Evolutionary conservation across 2,329 filamentous ascomycete genomes (phyloP).

Genomic region (Penicillium sp.): DNA sequence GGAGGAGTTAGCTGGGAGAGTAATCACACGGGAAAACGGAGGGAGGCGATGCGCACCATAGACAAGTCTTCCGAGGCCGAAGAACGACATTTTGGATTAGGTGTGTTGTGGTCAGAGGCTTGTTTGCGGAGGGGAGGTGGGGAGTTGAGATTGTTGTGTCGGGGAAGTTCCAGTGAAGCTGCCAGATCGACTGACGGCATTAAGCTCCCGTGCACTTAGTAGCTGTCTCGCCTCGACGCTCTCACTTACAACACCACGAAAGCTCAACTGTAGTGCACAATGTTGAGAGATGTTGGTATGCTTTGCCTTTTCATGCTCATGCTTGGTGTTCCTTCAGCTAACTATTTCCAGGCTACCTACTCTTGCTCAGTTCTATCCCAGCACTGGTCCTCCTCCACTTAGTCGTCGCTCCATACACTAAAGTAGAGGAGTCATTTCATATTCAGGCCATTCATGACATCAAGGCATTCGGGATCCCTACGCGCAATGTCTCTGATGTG

Average conservation of each 20-base stretch:
- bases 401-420: conserved; percentile 81
- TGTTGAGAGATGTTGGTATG: conserved; percentile 32
- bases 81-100: conserved; percentile 67
- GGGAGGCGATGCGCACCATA: conserved; percentile 60
- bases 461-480: conserved; percentile 76
- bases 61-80: conserved; percentile 71
- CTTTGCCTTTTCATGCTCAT: neutral
- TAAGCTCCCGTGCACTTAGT: neutral
- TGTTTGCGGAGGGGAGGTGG: neutral
- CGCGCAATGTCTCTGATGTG: conserved; percentile 56
- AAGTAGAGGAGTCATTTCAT: conserved; percentile 98
- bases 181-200: conserved; percentile 21
- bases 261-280: conserved; percentile 16
- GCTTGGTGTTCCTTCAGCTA: neutral
- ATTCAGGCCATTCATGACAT: conserved; percentile 94
- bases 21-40: conserved; percentile 2
- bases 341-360: conserved; percentile 19
- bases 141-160: conserved; percentile 14
- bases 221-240: neutral
- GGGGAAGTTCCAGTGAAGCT: conserved; percentile 13
- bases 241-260: neutral
- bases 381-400: conserved; percentile 71
- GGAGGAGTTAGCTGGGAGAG: conserved; percentile 2
- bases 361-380: conserved; percentile 61
- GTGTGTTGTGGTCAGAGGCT: neutral